A percentile compares a stretch with the other conserved stretches of the same genome.
Evolutionary conservation across 164 flowering plant genomes (phyloP).

Genomic region (Chimonanthus salicifolius): DNA sequence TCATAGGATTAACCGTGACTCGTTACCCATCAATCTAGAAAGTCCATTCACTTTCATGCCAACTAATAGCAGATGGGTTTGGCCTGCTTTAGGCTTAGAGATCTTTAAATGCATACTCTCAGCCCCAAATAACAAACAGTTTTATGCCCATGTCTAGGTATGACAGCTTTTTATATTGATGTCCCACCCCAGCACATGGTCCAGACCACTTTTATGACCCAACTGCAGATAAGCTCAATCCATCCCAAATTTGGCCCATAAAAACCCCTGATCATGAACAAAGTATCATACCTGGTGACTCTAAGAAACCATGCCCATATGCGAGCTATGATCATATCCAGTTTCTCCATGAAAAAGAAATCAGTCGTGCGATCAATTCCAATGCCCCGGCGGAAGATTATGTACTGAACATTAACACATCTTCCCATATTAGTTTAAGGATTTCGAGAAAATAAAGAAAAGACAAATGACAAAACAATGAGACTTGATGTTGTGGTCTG

Average conservation of each 20-base stretch:
- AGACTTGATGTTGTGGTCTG: neutral
- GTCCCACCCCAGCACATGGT: neutral
- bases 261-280: neutral
- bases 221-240: neutral
- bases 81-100: neutral
- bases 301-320: constrained; percentile 64
- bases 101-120: neutral
- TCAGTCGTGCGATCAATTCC: constrained; percentile 83
- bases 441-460: neutral
- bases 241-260: neutral
- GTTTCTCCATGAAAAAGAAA: constrained; percentile 91
- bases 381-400: constrained; percentile 88
- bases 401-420: constrained; percentile 41
- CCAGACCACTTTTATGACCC: no score
- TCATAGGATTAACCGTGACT: neutral
- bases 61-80: neutral
- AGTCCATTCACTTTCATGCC: neutral
- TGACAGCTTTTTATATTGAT: neutral
- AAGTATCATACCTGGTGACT: constrained; percentile 43
- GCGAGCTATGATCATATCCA: constrained; percentile 80
- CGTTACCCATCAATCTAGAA: neutral
- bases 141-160: neutral
- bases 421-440: constrained; percentile 1
- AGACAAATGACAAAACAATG: neutral
- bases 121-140: neutral